phyloP scores from a whole-genome alignment of 2,329 filamentous ascomycete species.

The Penicillium sp. region DNA sequence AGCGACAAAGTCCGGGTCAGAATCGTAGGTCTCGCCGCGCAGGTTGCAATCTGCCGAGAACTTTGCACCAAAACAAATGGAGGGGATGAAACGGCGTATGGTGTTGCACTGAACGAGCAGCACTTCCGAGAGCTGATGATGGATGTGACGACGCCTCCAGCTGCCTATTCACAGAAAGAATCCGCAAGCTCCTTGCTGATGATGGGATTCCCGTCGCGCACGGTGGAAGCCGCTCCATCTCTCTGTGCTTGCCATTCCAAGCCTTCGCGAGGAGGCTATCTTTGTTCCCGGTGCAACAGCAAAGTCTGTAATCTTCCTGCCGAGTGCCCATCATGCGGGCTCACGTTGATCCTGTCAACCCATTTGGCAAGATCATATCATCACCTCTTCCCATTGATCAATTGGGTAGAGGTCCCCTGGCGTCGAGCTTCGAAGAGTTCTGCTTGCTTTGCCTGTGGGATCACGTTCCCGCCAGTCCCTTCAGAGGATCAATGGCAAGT shows the following conservation, averaged over 20 bases:
- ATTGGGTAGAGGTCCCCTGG: constrained; percentile 92
- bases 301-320: constrained; percentile 89
- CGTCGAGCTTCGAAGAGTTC: constrained; percentile 61
- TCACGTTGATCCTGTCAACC: constrained; percentile 92
- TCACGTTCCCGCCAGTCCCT: constrained; percentile 64
- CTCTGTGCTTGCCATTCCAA: constrained; percentile 90
- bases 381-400: constrained; percentile 84
- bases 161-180: constrained; percentile 65
- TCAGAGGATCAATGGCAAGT: constrained; percentile 37
- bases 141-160: constrained; percentile 83
- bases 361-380: constrained; percentile 92
- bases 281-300: constrained; percentile 82
- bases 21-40: constrained; percentile 86
- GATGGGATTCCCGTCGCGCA: constrained; percentile 96
- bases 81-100: constrained; percentile 71
- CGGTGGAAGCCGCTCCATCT: constrained; percentile 69
- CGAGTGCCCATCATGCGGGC: constrained; percentile 85
- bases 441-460: constrained; percentile 77
- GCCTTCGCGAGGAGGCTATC: constrained; percentile 79
- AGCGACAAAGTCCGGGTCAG: constrained; percentile 82
- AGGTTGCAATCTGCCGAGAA: constrained; percentile 89
- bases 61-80: constrained; percentile 85
- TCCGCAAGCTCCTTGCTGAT: constrained; percentile 67
- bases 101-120: constrained; percentile 80
- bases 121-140: constrained; percentile 90